Evolutionary conservation across 2,329 filamentous ascomycete genomes (phyloP), one percentile per base, ranked within the genome.

Genomic region (Colletotrichum camelliae): DNA sequence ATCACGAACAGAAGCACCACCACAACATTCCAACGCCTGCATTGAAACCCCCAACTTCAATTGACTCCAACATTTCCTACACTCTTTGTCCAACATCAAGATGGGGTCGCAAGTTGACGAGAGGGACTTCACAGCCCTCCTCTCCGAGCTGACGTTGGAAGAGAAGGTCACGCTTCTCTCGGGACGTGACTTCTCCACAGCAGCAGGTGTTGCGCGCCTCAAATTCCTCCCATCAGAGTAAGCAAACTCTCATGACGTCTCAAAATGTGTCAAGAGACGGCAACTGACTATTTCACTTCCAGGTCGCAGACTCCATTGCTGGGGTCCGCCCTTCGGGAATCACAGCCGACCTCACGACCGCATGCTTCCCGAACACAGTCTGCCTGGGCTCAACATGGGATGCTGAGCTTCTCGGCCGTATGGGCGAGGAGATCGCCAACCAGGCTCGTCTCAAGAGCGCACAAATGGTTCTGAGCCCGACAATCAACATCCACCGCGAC

Each of bases 401-500:
- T 61, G 69, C 77, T 4, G 75, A 74, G 37, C 72, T 79, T 4
- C 77, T 79, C 12, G 24, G 43, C 16, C 70, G 67, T 0, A 60
- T 79, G 9, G 77, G 77, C 33, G 69, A 77, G 16, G 68, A 72
- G 29, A 67, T 79, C 21, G 78, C 72, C 5, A 24, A 55, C 13
- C 70, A 82, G 43, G 79, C 78, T 2, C 78, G 77, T 4, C 77
- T 79, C 69, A 95, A 95, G 84, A 93, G 93, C 75, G 88, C 93
- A n/a, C 93, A 95, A 81, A 89, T 94, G 12, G 90, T 93, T 77
- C 87, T 95, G 16, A 94, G 93, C 8, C 94, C 94, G 5, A 89
- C 86, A 0, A 85, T 88, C 75, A 88, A 85, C 78, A 86, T 87
- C 60, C 86, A 87, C 58, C 81, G 86, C 10, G 84, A 83, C 7